Conservation (phyloP, 2,329 filamentous ascomycete species). For the Truncatella angustata region DNA sequence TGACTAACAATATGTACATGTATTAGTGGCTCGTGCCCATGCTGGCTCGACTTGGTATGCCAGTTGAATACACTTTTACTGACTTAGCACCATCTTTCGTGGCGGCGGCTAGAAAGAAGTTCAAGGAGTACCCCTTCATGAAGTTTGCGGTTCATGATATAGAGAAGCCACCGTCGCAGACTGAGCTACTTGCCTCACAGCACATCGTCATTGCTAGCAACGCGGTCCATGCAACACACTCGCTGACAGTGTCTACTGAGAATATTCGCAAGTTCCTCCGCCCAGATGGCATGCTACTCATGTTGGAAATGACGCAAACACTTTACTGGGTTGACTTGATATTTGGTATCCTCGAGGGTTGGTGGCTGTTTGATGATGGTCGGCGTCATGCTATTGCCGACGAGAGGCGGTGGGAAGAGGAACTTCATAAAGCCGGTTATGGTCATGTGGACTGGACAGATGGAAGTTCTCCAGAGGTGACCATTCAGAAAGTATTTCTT, state of each 20-base stretch:
- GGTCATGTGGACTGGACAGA: conserved; percentile 29
- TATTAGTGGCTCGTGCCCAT: conserved; percentile 24
- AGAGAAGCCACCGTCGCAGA: conserved; percentile 16
- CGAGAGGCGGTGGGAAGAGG: conserved; percentile 21
- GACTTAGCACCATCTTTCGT: conserved; percentile 36
- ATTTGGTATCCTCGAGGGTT: conserved; percentile 36
- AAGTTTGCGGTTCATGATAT: conserved; percentile 26
- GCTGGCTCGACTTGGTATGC: conserved; percentile 21
- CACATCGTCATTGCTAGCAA: conserved; percentile 33
- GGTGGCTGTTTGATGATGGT: conserved; percentile 36
- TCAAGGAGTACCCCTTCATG: conserved; percentile 21
- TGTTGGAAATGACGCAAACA: conserved; percentile 32
- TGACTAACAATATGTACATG: too few species aligned
- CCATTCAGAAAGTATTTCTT: conserved; percentile 27
- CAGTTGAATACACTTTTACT: conserved; percentile 39
- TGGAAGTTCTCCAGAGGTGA: conserved; percentile 21
- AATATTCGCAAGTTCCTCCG: conserved; percentile 25
- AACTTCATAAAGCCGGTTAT: conserved; percentile 24
- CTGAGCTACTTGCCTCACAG: conserved; percentile 17
- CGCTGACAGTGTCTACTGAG: conserved; percentile 15
- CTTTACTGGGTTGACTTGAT: conserved; percentile 31
- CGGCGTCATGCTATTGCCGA: conserved; percentile 21
- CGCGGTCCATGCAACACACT: conserved; percentile 32
- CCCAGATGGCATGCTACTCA: conserved; percentile 30
- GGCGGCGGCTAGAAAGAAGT: conserved; percentile 20